These are phyloP conservation scores for Cryptococcus sp. DNA, from an alignment of 1,284 basidiomycete species.

Conservation along the genomic window DNA sequence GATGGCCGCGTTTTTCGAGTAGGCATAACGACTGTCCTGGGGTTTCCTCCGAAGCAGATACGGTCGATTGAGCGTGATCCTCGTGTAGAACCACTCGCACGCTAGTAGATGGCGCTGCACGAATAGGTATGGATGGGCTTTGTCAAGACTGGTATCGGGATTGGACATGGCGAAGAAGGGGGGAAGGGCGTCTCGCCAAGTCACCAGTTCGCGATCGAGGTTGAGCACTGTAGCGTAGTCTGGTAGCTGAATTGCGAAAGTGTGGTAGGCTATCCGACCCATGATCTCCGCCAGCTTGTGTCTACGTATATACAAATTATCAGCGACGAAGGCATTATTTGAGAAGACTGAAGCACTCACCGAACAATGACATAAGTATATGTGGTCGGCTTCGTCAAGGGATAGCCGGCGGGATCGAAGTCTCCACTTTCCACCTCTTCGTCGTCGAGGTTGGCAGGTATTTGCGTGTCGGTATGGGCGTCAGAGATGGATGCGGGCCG, in stretches of 20 bases:
- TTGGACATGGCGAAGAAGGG: slow-evolving; percentile 49
- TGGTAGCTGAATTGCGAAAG: slow-evolving; percentile 55
- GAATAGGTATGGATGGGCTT: slow-evolving; percentile 49
- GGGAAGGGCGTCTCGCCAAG: slow-evolving; percentile 51
- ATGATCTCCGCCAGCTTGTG: slow-evolving; percentile 54
- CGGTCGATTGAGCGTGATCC: slow-evolving; percentile 53
- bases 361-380: slow-evolving; percentile 54
- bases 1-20: slow-evolving; percentile 54
- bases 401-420: slow-evolving; percentile 53
- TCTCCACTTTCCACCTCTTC: slow-evolving; percentile 53
- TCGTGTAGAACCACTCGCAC: slow-evolving; percentile 52
- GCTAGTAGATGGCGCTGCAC: slow-evolving; percentile 52
- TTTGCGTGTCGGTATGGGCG: slow-evolving; percentile 53
- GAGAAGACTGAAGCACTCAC: slow-evolving; percentile 24
- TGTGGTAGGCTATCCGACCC: slow-evolving; percentile 55
- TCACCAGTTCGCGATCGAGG: slow-evolving; percentile 54
- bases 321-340: neutral
- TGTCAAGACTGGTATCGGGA: slow-evolving; percentile 48
- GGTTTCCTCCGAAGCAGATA: slow-evolving; percentile 54
- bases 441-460: slow-evolving; percentile 55
- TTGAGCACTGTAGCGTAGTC: slow-evolving; percentile 54
- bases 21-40: slow-evolving; percentile 51
- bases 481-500: slow-evolving; percentile 54
- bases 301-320: slow-evolving; percentile 18
- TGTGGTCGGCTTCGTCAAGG: slow-evolving; percentile 51